Evolutionary conservation across 768 basidiomycete genomes (phyloP).

Genomic region (Arthromyces matolae): DNA sequence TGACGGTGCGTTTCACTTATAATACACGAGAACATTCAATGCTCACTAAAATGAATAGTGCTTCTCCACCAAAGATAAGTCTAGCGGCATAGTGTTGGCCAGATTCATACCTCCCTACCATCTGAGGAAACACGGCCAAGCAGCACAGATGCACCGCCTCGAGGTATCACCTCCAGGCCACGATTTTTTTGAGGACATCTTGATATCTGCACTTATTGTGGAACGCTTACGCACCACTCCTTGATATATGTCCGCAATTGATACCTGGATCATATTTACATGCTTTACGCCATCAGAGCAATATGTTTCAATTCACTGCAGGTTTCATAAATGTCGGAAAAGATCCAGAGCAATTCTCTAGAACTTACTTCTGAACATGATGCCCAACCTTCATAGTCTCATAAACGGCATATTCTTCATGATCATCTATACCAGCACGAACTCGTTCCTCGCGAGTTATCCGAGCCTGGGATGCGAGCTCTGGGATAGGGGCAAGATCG

Average conservation of each 20-base stretch:
- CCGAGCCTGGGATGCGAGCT: slow-evolving; percentile 46
- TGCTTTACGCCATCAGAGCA: slow-evolving; percentile 47
- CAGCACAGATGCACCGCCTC: slow-evolving; percentile 30
- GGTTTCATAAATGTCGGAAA: not conserved
- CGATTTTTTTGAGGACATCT: slow-evolving; percentile 38
- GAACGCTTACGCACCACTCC: slow-evolving; percentile 39
- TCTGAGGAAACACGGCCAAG: slow-evolving; percentile 31
- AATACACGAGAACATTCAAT: not conserved
- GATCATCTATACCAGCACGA: slow-evolving; percentile 35
- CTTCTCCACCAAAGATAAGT: slow-evolving; percentile 37
- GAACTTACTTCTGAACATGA: slow-evolving; percentile 74
- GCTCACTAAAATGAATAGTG: slow-evolving; percentile 24
- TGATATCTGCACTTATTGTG: slow-evolving; percentile 38
- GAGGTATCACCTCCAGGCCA: slow-evolving; percentile 38
- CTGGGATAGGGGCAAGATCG: slow-evolving; percentile 64
- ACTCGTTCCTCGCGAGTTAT: slow-evolving; percentile 37
- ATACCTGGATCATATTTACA: not conserved
- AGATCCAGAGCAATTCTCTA: not conserved
- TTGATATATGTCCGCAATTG: slow-evolving; percentile 16
- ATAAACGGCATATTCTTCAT: slow-evolving; percentile 47
- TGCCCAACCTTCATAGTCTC: slow-evolving; percentile 83
- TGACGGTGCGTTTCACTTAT: slow-evolving; percentile 22
- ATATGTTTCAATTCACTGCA: slow-evolving; percentile 78
- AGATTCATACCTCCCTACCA: slow-evolving; percentile 35
- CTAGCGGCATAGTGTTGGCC: slow-evolving; percentile 29